A percentile compares a stretch with the other conserved stretches of the same genome.
These are phyloP conservation scores for Globisporangium alternatum DNA, from an alignment of 352 stramenopile genomes.

Conservation along the genomic window DNA sequence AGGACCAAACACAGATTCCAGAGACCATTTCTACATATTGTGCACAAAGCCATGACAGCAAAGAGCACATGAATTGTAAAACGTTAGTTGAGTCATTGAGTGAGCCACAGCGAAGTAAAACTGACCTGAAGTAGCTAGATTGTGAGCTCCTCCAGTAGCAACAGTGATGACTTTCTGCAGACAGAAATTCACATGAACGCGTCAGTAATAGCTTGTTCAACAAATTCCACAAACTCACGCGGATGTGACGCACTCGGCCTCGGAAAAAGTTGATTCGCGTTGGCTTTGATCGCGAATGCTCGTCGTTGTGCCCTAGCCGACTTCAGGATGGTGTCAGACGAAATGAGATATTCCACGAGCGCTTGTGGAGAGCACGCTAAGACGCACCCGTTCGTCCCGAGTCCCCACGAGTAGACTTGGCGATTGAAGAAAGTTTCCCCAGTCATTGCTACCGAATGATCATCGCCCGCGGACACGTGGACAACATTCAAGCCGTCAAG, in stretches of 20 bases:
- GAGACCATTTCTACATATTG: conserved; percentile 40
- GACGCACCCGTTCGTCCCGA: conserved; percentile 57
- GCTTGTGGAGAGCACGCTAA: no score
- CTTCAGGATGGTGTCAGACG: conserved; percentile 21
- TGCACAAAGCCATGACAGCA: neutral
- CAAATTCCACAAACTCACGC: neutral
- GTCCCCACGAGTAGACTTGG: conserved; percentile 81
- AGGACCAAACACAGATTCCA: conserved; percentile 70
- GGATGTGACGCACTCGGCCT: conserved; percentile 32
- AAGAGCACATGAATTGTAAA: neutral
- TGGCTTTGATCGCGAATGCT: conserved; percentile 46
- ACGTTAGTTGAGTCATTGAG: neutral
- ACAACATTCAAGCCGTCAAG: conserved; percentile 60
- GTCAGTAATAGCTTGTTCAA: neutral
- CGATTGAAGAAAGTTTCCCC: conserved; percentile 65
- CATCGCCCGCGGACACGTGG: conserved; percentile 55
- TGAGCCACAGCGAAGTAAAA: neutral
- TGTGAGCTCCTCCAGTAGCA: conserved; percentile 54
- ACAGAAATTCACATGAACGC: neutral
- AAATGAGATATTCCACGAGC: no score
- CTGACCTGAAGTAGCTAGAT: conserved; percentile 61
- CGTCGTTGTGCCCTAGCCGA: conserved; percentile 65
- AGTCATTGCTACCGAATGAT: conserved; percentile 63
- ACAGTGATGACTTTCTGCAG: conserved; percentile 70
- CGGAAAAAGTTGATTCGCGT: conserved; percentile 71